Evolutionary conservation across 768 basidiomycete species (phyloP), one percentile per base, ranked within the genome.

Genomic region (Amanita fuliginea): DNA sequence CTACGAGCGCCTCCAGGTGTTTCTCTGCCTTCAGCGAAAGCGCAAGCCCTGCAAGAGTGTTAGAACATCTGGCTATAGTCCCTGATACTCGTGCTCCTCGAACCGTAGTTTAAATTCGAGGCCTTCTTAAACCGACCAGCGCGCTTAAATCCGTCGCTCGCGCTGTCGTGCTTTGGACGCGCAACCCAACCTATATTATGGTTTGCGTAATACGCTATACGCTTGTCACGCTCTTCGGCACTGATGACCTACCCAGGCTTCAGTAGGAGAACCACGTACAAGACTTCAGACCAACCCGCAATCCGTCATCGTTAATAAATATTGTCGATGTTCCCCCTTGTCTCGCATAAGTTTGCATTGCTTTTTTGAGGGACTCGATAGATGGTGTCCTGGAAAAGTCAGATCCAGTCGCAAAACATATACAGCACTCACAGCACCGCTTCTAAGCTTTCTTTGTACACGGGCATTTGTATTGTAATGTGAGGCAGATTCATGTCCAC

Each of bases 51-150:
- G 42, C 30, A 24, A 16, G n/a, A 9, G 30, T 22, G 22, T 33
- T 2, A 53, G 28, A 49, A 32, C 6, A 32, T 2, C 24, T 13
- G n/a, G n/a, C n/a, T n/a, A n/a, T n/a, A 10, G 5, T 18, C 4
- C 6, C 19, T 18, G 3, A 26, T 14, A 41, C 26, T 5, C 14
- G 21, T 42, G 7, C 10, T 34, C 22, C 8, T 22, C 33, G 10
- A 26, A 49, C 46, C 88, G 57, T 84, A 91, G 61, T 94, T 95
- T 83, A 94, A 82, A 65, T 95, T 95, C 13, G 81, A 83, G 1
- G 90, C 90, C 66, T 95, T 95, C 72, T 95, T 95, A 74, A 95
- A 95, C 18, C 90, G 76, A 28, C 92, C 91, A 3, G 83, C 81
- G 35, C 75, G 80, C 70, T 64, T 77, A 67, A 75, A 83, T 2